phyloP scores from a whole-genome alignment of 306 rosid genomes.

The Carpinus fangiana region DNA sequence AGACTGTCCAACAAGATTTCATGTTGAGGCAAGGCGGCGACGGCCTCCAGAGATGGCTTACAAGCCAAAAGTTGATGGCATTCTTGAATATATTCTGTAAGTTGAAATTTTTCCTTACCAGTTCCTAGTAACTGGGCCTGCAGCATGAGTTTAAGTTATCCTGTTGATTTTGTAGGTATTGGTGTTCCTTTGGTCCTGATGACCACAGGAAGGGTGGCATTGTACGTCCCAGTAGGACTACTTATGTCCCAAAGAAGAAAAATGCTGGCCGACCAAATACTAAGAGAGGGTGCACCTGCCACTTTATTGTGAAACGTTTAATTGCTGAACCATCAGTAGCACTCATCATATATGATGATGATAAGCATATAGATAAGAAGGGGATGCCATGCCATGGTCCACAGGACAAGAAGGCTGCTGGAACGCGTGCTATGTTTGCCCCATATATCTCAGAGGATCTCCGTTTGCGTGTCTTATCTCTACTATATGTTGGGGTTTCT shows the following conservation, averaged over 20 bases:
- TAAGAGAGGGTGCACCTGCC: conserved; percentile 92
- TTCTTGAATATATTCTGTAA: conserved; percentile 89
- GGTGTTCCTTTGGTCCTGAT: conserved; percentile 67
- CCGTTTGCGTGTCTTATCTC: conserved; percentile 75
- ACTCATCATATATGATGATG: conserved; percentile 71
- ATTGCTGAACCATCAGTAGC: conserved; percentile 88
- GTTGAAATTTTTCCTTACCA: conserved; percentile 24
- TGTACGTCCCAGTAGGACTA: too few species aligned
- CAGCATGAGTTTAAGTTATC: too few species aligned
- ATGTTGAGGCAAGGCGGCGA: conserved; percentile 81
- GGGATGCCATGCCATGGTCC: conserved; percentile 95
- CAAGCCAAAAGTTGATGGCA: conserved; percentile 91
- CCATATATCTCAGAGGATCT: conserved; percentile 92
- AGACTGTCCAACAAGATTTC: conserved; percentile 86
- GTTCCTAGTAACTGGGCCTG: too few species aligned
- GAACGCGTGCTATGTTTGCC: conserved; percentile 87
- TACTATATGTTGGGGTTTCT: conserved; percentile 74
- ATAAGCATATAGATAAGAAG: conserved; percentile 83
- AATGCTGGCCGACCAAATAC: conserved; percentile 87
- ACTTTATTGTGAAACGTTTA: conserved; percentile 89
- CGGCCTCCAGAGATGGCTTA: conserved; percentile 47
- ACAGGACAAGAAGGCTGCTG: conserved; percentile 80
- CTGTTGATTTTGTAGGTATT: too few species aligned
- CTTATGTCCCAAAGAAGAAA: conserved; percentile 41
- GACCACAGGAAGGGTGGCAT: conserved; percentile 42